Evolutionary conservation across 2,329 filamentous ascomycete genomes (phyloP), one percentile per base, ranked within the genome.

Genomic region (Aureobasidium sp.): DNA sequence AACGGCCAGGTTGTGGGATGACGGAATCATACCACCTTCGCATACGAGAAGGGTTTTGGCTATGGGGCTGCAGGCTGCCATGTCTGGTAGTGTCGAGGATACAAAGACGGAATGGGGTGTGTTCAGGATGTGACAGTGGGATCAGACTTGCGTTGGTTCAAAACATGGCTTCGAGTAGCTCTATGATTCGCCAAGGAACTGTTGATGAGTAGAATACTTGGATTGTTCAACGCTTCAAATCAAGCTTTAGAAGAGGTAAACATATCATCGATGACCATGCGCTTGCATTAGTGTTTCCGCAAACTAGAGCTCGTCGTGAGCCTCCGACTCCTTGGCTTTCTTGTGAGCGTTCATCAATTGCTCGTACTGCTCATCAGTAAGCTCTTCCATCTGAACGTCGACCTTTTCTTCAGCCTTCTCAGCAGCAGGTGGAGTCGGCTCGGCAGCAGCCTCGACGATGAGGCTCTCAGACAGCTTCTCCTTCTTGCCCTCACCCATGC

Each of bases 401-500:
- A 57, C 57, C 56, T 63, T 63, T 8, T 59, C 57, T 22, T 59
- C 60, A n/a, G 55, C 56, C 5, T 59, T 51, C 30, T 53, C 50
- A 6, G 49, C 40, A 25, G 16, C 38, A n/a, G 37, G 40, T 21
- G 39, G 39, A n/a, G 32, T 48, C 22, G 19, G 19, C 19, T 47
- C 40, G 25, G 29, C 35, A 4, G 47, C n/a, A 19, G 41, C 49
- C 19, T 47, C 50, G 5, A 65, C 61, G 8, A 76, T 58, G 30
- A 76, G 41, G 4, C 64, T 63, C 55, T 85, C 79, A 35, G 75
- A 77, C 14, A 90, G 65, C 61, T 81, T 87, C 62, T 83, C 78
- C 76, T 91, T 96, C 55, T 79, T 72, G 2, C 88, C 86, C 65
- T 97, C 91, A 49, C 90, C 88, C 76, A 98, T 79, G 32, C 89